Evolutionary conservation across 140 eudicot genomes (phyloP).

Genomic region (Oenanthe javanica): DNA sequence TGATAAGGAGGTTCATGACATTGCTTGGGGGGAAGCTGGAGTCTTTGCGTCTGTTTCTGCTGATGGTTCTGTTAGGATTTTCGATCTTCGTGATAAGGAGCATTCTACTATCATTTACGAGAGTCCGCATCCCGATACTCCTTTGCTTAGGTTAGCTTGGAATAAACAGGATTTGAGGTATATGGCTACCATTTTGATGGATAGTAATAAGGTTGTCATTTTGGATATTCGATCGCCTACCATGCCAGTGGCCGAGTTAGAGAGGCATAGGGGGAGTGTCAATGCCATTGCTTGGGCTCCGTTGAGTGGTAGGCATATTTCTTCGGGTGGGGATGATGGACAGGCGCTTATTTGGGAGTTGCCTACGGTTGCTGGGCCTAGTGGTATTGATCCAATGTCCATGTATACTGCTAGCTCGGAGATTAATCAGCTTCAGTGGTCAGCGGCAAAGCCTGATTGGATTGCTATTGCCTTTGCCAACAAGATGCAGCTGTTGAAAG

Average conservation of each 20-base stretch:
- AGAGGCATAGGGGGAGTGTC: constrained; percentile 16
- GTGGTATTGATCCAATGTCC: constrained; percentile 44
- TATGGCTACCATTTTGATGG: constrained; percentile 13
- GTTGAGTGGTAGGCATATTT: constrained; percentile 13
- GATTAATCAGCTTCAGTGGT: constrained; percentile 59
- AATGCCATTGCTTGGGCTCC: constrained; percentile 17
- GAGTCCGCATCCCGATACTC: constrained; percentile 16
- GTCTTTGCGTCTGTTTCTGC: constrained; percentile 11
- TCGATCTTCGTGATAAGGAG: constrained; percentile 15
- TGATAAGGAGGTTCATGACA: constrained; percentile 17
- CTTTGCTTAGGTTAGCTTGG: constrained; percentile 43
- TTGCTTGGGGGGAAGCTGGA: constrained; percentile 14
- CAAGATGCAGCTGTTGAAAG: constrained; percentile 47
- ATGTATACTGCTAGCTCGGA: constrained; percentile 33
- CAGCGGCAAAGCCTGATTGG: constrained; percentile 49
- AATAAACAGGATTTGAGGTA: constrained; percentile 45
- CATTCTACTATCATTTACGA: constrained; percentile 32
- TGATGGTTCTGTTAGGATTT: constrained; percentile 10
- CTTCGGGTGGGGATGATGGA: constrained; percentile 14
- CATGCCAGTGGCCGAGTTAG: constrained; percentile 7
- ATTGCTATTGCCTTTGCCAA: constrained; percentile 40
- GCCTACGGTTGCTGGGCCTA: constrained; percentile 44
- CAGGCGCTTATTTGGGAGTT: constrained; percentile 14
- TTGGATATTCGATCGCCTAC: constrained; percentile 16
- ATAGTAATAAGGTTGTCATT: constrained; percentile 14